phyloP scores from a whole-genome alignment of 2,329 filamentous ascomycete species.

The Mariannaea elegans region DNA sequence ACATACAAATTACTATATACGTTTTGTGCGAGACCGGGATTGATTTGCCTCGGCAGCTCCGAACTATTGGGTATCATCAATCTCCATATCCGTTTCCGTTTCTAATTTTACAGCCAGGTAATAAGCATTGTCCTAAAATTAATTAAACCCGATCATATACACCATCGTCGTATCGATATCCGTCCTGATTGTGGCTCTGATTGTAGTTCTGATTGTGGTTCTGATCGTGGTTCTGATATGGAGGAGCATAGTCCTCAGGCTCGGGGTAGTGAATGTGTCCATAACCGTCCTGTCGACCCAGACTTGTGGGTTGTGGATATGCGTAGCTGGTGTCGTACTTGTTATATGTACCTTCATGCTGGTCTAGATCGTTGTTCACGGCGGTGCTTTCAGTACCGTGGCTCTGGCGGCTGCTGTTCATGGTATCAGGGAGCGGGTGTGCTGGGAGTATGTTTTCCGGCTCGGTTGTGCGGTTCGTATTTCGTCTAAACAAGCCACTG shows the following conservation, averaged over 20 bases:
- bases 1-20: constrained; percentile 8
- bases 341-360: constrained; percentile 37
- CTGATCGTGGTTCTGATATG: background rate
- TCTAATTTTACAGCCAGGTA: no score
- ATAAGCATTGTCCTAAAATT: background rate
- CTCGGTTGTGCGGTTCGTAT: constrained; percentile 28
- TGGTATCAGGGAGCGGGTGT: constrained; percentile 52
- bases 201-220: background rate
- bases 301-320: constrained; percentile 35
- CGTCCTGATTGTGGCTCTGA: constrained; percentile 22
- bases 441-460: constrained; percentile 48
- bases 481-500: constrained; percentile 45
- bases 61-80: constrained; percentile 23
- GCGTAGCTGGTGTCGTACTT: constrained; percentile 36
- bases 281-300: constrained; percentile 40
- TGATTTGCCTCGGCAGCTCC: no score
- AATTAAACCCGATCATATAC: constrained; percentile 45
- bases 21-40: constrained; percentile 19
- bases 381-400: constrained; percentile 51
- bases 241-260: constrained; percentile 27
- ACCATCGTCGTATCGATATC: constrained; percentile 50
- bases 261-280: constrained; percentile 40
- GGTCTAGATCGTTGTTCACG: constrained; percentile 37
- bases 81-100: constrained; percentile 3
- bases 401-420: constrained; percentile 52